These are phyloP conservation scores for Leccinum disarticulatum DNA, from an alignment of 768 basidiomycete genomes.

Conservation along the genomic window DNA sequence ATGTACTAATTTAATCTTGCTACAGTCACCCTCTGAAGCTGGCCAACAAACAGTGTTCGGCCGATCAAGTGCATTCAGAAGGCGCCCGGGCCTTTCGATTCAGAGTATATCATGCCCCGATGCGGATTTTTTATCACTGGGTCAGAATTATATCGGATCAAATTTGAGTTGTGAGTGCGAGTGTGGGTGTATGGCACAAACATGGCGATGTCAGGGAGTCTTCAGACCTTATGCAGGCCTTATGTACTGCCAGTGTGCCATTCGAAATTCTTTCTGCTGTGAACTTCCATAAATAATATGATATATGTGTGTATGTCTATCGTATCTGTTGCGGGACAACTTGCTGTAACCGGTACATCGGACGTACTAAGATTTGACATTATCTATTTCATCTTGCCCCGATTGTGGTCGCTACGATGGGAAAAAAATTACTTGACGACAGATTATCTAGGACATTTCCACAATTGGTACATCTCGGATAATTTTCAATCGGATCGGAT, in stretches of 20 bases:
- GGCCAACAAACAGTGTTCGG: constrained; percentile 42
- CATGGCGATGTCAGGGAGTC: neutral
- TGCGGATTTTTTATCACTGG: constrained; percentile 31
- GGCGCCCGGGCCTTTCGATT: constrained; percentile 36
- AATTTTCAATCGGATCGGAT: neutral
- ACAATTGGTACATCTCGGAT: neutral
- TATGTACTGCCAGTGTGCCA: neutral
- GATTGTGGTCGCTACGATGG: neutral
- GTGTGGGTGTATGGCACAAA: neutral
- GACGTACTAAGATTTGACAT: neutral
- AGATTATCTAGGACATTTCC: neutral
- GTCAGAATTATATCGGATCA: constrained; percentile 41
- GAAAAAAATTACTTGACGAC: neutral
- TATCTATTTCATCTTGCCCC: neutral
- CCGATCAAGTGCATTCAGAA: constrained; percentile 40
- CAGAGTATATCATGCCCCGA: constrained; percentile 34
- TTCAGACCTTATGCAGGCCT: neutral
- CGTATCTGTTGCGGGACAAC: neutral
- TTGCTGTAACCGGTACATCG: neutral
- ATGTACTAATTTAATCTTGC: constrained; percentile 50
- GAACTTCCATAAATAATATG: neutral
- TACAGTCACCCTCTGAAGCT: constrained; percentile 38
- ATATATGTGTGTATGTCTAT: neutral
- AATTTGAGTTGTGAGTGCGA: constrained; percentile 25
- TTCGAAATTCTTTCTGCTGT: neutral